phyloP scores from a whole-genome alignment of 2,329 filamentous ascomycete genomes.

The Rhinocladiella similis region DNA sequence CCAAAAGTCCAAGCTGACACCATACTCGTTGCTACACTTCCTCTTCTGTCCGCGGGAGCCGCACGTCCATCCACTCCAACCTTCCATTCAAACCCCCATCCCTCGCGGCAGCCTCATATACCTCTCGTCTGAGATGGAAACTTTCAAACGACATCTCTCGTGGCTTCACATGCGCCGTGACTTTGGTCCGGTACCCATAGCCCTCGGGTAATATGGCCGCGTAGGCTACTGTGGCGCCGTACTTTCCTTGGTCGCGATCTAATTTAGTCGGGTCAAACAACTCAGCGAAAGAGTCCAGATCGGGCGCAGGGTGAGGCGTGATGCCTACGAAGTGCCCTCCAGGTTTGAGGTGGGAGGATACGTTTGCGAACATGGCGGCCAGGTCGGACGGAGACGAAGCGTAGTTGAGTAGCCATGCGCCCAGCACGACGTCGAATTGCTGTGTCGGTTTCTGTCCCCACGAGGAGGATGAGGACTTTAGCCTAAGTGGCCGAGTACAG shows the following conservation, averaged over 20 bases:
- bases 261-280: conserved; percentile 15
- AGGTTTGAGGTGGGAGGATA: conserved; percentile 37
- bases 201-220: background rate
- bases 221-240: conserved; percentile 11
- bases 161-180: conserved; percentile 15
- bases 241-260: conserved; percentile 19
- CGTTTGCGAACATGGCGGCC: conserved; percentile 38
- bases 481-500: conserved; percentile 31
- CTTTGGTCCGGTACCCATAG: conserved; percentile 11
- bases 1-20: conserved; percentile 8
- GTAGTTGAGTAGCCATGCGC: conserved; percentile 42
- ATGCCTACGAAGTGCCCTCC: conserved; percentile 38
- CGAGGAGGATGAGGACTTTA: background rate
- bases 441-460: conserved; percentile 13
- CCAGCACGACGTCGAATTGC: conserved; percentile 40
- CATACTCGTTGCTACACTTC: conserved; percentile 6
- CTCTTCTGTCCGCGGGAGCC: conserved; percentile 11
- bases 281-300: conserved; percentile 27
- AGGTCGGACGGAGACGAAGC: conserved; percentile 32
- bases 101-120: conserved; percentile 16
- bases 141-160: conserved; percentile 19
- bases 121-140: conserved; percentile 13
- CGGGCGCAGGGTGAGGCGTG: conserved; percentile 29
- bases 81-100: conserved; percentile 15
- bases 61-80: conserved; percentile 11